Conservation (phyloP, 2,329 filamentous ascomycete species). For the Xylaria sp. region DNA sequence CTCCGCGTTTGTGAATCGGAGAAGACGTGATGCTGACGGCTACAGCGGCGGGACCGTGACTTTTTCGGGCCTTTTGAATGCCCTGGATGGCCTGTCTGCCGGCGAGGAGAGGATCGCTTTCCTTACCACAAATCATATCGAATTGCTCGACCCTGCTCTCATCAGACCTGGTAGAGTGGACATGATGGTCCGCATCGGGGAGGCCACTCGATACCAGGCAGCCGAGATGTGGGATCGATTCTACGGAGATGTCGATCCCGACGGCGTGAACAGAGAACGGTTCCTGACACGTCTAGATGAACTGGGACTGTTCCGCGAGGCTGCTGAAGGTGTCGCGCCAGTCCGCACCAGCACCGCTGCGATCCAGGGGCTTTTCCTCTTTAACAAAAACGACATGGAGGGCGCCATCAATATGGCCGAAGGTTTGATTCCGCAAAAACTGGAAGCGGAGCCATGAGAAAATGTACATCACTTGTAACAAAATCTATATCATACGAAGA, state of each 20-base stretch:
- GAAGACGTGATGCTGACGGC: slow-evolving; percentile 80
- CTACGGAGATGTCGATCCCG: slow-evolving; percentile 82
- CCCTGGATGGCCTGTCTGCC: slow-evolving; percentile 90
- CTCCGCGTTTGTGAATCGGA: slow-evolving; percentile 86
- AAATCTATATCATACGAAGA: slow-evolving; percentile 42
- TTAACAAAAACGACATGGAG: slow-evolving; percentile 91
- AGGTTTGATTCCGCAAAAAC: slow-evolving; percentile 68
- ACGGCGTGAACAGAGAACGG: slow-evolving; percentile 68
- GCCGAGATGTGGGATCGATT: slow-evolving; percentile 92
- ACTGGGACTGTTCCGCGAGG: slow-evolving; percentile 75
- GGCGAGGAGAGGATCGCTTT: slow-evolving; percentile 95
- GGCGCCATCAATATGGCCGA: slow-evolving; percentile 86
- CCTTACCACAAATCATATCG: slow-evolving; percentile 93
- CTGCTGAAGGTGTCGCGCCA: slow-evolving; percentile 58
- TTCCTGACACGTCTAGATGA: slow-evolving; percentile 79
- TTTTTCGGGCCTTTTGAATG: slow-evolving; percentile 89
- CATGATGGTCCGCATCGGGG: slow-evolving; percentile 89
- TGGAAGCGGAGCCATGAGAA: slow-evolving; percentile 58
- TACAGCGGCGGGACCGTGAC: slow-evolving; percentile 91
- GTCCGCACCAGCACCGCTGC: slow-evolving; percentile 83
- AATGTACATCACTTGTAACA: slow-evolving; percentile 37
- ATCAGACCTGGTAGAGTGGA: slow-evolving; percentile 93
- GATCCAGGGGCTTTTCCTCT: slow-evolving; percentile 92
- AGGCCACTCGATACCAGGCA: slow-evolving; percentile 88
- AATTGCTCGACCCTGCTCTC: slow-evolving; percentile 87